These are phyloP conservation scores for Penicillium sp. DNA, from an alignment of 2,329 filamentous ascomycete genomes.

Conservation along the genomic window DNA sequence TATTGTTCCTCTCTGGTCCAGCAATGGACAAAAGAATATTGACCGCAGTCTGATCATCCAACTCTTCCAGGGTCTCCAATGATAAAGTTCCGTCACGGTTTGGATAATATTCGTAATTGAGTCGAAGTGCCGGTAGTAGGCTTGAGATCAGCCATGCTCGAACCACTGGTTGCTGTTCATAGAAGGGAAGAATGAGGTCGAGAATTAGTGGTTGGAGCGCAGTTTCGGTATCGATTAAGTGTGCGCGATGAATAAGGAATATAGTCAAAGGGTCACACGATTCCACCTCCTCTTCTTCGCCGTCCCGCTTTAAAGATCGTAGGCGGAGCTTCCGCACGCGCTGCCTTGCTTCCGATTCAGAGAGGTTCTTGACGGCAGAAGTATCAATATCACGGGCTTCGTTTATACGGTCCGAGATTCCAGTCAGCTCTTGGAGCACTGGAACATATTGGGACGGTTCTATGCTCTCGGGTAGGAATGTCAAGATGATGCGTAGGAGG, in stretches of 20 bases:
- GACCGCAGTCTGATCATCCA: conserved; percentile 54
- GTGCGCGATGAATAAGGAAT: conserved; percentile 62
- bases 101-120: conserved; percentile 64
- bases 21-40: conserved; percentile 54
- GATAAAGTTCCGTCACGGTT: conserved; percentile 46
- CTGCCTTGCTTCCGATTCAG: conserved; percentile 52
- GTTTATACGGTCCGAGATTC: conserved; percentile 26
- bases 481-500: conserved; percentile 60
- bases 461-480: conserved; percentile 60
- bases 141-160: conserved; percentile 62
- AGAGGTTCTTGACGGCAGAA: conserved; percentile 49
- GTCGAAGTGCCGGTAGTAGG: conserved; percentile 58
- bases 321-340: conserved; percentile 54
- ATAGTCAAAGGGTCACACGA: conserved; percentile 52
- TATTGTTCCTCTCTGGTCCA: conserved; percentile 32
- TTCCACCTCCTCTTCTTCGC: conserved; percentile 45
- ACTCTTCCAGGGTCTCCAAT: conserved; percentile 53
- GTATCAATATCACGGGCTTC: conserved; percentile 44
- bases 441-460: conserved; percentile 52
- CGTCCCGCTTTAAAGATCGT: conserved; percentile 48
- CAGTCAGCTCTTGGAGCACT: conserved; percentile 50
- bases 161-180: conserved; percentile 53
- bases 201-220: conserved; percentile 58
- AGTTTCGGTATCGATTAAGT: conserved; percentile 60
- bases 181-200: conserved; percentile 58